phyloP scores from a whole-genome alignment of 768 basidiomycete species.

The Mycena haematopus region DNA sequence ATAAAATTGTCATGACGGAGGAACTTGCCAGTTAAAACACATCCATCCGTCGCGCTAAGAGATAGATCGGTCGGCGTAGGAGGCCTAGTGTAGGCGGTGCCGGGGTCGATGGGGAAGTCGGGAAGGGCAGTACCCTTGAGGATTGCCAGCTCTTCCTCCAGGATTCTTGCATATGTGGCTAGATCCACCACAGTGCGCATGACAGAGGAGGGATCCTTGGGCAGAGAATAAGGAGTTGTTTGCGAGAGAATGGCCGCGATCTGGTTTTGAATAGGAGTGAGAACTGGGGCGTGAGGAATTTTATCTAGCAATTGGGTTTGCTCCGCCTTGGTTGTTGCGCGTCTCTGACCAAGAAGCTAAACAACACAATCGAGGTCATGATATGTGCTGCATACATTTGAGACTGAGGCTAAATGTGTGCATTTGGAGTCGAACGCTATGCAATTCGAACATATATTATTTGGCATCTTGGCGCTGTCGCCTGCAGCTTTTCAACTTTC shows the following conservation, averaged over 20 bases:
- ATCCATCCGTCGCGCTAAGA: constrained; percentile 25
- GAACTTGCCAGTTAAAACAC: constrained; percentile 22
- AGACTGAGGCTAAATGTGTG: constrained; percentile 30
- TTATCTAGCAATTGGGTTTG: not conserved
- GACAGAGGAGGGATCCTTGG: constrained; percentile 18
- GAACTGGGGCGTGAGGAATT: not conserved
- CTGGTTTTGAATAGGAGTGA: constrained; percentile 17
- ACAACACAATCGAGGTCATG: not conserved
- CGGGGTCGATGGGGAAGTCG: constrained; percentile 19
- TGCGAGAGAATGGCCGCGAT: constrained; percentile 28
- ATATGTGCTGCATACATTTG: constrained; percentile 22
- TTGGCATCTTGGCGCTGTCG: constrained; percentile 51
- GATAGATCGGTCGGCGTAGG: constrained; percentile 27
- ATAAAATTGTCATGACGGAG: not conserved
- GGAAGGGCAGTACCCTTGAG: constrained; percentile 18
- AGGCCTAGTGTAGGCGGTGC: constrained; percentile 23
- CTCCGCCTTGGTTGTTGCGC: constrained; percentile 4
- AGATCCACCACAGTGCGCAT: constrained; percentile 20
- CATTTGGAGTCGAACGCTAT: constrained; percentile 36
- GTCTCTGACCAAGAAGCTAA: constrained; percentile 12
- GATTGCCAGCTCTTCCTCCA: constrained; percentile 25
- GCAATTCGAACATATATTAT: not conserved
- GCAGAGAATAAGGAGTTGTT: constrained; percentile 19
- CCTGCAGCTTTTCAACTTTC: constrained; percentile 31
- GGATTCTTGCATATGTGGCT: constrained; percentile 20